A percentile compares a stretch with the other conserved stretches of the same genome.
Evolutionary conservation across 768 basidiomycete genomes (phyloP).

Genomic region (Phlebiopsis flavidoalba): DNA sequence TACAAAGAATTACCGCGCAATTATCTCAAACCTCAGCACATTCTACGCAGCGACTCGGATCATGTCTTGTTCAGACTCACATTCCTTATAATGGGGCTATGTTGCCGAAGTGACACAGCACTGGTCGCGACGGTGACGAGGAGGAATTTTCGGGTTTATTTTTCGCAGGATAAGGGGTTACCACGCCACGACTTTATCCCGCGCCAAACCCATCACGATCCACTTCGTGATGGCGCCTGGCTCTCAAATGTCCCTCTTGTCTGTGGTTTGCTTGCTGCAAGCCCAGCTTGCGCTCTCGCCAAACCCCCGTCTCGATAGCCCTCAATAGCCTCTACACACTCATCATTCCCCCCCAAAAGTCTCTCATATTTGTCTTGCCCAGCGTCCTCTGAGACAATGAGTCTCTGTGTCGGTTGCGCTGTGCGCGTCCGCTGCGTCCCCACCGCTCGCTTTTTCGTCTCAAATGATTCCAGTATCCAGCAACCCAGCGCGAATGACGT

Average conservation of each 20-base stretch:
- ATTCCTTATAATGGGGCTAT: too few species aligned
- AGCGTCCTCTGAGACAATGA: conserved; percentile 12
- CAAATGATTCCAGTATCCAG: conserved; percentile 38
- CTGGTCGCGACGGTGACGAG: too few species aligned
- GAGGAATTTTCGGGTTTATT: background rate
- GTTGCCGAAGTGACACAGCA: too few species aligned
- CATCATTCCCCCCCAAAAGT: conserved; percentile 10
- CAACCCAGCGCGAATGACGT: conserved; percentile 30
- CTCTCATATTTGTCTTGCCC: conserved; percentile 23
- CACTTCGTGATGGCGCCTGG: background rate
- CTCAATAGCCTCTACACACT: conserved; percentile 14
- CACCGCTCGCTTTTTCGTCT: conserved; percentile 56
- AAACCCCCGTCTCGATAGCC: conserved; percentile 12
- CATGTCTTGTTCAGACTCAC: too few species aligned
- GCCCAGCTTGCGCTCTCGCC: conserved; percentile 14
- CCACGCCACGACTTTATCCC: background rate
- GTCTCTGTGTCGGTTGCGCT: conserved; percentile 30
- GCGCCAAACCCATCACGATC: background rate
- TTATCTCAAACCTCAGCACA: too few species aligned
- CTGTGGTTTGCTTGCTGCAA: conserved; percentile 16
- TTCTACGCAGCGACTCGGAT: too few species aligned
- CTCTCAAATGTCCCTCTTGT: conserved; percentile 13
- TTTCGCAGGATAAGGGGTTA: background rate
- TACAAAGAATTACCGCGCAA: too few species aligned
- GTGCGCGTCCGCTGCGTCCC: conserved; percentile 19